Percentiles rank a stretch among this genome's conserved stretches.
These are phyloP conservation scores for Colletotrichum navitas DNA, from an alignment of 2,329 filamentous ascomycete genomes.

Conservation along the genomic window DNA sequence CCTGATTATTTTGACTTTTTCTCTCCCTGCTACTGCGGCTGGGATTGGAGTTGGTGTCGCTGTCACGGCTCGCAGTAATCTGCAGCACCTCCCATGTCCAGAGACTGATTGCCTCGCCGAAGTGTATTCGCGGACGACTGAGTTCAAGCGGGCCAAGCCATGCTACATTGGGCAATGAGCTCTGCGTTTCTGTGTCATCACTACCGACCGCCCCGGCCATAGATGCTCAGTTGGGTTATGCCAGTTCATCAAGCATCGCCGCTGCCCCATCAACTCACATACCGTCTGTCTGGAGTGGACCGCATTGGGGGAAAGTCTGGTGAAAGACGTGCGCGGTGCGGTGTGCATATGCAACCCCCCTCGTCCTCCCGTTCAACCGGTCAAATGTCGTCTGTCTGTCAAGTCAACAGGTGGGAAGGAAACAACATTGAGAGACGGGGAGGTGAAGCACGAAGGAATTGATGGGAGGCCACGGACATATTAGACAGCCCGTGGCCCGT, in stretches of 20 bases:
- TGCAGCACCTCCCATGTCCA: slow-evolving; percentile 35
- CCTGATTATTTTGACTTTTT: neutral
- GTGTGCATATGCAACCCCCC: slow-evolving; percentile 29
- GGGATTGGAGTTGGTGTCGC: slow-evolving; percentile 4
- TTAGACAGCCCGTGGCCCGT: slow-evolving; percentile 26
- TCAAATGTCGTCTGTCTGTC: slow-evolving; percentile 29
- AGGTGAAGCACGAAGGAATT: slow-evolving; percentile 15
- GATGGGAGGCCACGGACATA: slow-evolving; percentile 32
- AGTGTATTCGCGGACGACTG: slow-evolving; percentile 19
- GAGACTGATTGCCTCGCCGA: neutral
- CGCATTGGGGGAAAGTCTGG: slow-evolving; percentile 12
- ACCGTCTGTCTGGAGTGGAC: slow-evolving; percentile 35
- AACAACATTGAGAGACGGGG: slow-evolving; percentile 15
- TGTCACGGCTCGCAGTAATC: slow-evolving; percentile 26
- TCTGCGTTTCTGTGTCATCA: slow-evolving; percentile 24
- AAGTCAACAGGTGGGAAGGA: slow-evolving; percentile 6
- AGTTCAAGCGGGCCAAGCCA: slow-evolving; percentile 33
- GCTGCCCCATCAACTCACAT: slow-evolving; percentile 38
- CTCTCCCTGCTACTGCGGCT: neutral
- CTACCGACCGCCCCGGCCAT: slow-evolving; percentile 37
- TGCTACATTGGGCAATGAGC: slow-evolving; percentile 27
- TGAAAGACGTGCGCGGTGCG: slow-evolving; percentile 22
- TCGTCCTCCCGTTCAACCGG: slow-evolving; percentile 31
- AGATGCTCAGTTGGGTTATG: slow-evolving; percentile 37
- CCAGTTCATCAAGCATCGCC: slow-evolving; percentile 42